phyloP scores from a whole-genome alignment of 2,329 filamentous ascomycete genomes.

The Harringtonia lauricola region DNA sequence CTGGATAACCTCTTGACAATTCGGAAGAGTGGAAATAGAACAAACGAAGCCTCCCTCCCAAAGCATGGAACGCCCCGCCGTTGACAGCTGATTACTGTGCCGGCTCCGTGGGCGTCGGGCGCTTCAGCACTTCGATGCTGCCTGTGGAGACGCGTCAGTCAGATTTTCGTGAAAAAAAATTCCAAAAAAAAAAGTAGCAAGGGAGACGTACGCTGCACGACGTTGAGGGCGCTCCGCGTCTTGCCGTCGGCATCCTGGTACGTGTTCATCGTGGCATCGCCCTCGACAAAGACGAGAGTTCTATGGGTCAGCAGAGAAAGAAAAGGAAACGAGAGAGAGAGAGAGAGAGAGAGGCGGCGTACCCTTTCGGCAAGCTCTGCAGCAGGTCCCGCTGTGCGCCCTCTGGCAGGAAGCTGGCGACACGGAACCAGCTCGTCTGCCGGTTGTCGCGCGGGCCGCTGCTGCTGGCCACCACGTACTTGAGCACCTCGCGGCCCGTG shows the following conservation, averaged over 20 bases:
- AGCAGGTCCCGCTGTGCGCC: conserved; percentile 62
- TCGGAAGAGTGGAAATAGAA: no score
- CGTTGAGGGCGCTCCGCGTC: conserved; percentile 49
- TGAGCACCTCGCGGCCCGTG: conserved; percentile 62
- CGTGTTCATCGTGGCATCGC: conserved; percentile 57
- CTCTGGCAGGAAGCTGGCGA: conserved; percentile 60
- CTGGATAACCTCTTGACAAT: no score
- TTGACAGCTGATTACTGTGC: conserved; percentile 1
- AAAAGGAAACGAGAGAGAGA: not conserved
- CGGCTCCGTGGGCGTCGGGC: conserved; percentile 17
- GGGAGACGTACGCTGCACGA: conserved; percentile 66
- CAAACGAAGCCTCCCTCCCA: not conserved
- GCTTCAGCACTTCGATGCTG: conserved; percentile 33
- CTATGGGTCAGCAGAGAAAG: conserved; percentile 29
- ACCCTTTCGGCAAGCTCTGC: conserved; percentile 74
- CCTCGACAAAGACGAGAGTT: conserved; percentile 71
- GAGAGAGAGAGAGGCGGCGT: conserved; percentile 25
- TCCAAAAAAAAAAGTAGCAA: not conserved
- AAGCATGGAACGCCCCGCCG: no score
- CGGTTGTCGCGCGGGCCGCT: conserved; percentile 57
- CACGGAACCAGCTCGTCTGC: conserved; percentile 75
- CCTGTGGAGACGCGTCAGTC: conserved; percentile 18
- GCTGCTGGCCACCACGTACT: conserved; percentile 65
- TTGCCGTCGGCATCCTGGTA: conserved; percentile 65
- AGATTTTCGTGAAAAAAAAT: not conserved